These are phyloP conservation scores for Silene uniflora DNA, from an alignment of 148 eudicot species.

Conservation along the genomic window DNA sequence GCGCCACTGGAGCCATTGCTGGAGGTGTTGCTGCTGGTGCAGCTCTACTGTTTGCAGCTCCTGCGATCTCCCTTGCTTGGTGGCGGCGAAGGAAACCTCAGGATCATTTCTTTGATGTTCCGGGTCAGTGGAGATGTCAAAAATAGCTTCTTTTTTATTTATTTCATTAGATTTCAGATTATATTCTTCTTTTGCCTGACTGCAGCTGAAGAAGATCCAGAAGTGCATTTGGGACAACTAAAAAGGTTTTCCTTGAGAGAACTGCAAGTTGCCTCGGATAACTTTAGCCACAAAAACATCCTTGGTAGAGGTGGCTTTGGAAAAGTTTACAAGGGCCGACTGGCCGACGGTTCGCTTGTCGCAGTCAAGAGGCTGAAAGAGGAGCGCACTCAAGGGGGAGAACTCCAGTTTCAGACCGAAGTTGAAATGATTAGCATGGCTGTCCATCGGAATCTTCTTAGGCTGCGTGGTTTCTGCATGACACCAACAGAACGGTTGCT, in stretches of 20 bases:
- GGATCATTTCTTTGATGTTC: constrained; percentile 75
- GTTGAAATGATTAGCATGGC: constrained; percentile 90
- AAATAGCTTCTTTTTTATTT: background rate
- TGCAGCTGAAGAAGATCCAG: constrained; percentile 91
- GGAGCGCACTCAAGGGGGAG: constrained; percentile 77
- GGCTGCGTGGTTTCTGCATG: constrained; percentile 83
- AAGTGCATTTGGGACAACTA: constrained; percentile 79
- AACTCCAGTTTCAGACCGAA: constrained; percentile 81
- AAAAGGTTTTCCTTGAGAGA: constrained; percentile 78
- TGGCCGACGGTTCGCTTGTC: constrained; percentile 73
- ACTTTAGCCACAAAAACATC: constrained; percentile 59
- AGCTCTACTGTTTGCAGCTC: constrained; percentile 72
- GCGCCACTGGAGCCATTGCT: constrained; percentile 74
- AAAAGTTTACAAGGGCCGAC: constrained; percentile 78
- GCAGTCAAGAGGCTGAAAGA: constrained; percentile 84
- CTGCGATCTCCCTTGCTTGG: constrained; percentile 65
- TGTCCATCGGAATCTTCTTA: constrained; percentile 74
- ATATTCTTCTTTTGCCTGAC: constrained; percentile 6
- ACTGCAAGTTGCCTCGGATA: constrained; percentile 74
- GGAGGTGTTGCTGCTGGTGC: constrained; percentile 88
- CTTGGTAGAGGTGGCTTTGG: constrained; percentile 89
- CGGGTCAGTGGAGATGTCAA: constrained; percentile 49
- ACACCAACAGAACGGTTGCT: constrained; percentile 81
- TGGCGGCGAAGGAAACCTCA: constrained; percentile 69
- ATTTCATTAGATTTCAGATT: background rate